These are phyloP conservation scores for Symbiotaphrina buchneri DNA, from an alignment of 495 filamentous ascomycete genomes.

Conservation along the genomic window DNA sequence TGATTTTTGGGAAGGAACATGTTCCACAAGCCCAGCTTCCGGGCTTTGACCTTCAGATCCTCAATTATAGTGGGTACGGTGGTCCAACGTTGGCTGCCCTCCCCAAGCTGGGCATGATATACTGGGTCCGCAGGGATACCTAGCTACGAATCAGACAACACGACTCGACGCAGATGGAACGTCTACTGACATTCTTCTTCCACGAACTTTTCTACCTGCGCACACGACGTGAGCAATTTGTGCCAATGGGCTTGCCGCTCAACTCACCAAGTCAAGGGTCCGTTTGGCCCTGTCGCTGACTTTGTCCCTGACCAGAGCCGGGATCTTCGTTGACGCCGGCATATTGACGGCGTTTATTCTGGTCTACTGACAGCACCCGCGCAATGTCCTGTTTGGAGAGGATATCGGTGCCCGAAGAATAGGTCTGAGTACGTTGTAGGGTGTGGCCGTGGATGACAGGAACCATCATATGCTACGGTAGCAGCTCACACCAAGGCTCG, in stretches of 20 bases:
- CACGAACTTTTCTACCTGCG: slow-evolving; percentile 77
- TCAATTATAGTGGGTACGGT: slow-evolving; percentile 65
- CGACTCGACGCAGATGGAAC: not conserved
- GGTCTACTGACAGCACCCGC: too few species aligned
- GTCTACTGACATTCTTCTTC: slow-evolving; percentile 81
- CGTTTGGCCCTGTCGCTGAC: slow-evolving; percentile 69
- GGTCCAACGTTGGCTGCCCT: slow-evolving; percentile 52
- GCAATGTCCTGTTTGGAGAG: too few species aligned
- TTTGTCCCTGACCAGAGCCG: slow-evolving; percentile 10
- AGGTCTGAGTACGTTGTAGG: too few species aligned
- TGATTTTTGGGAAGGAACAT: slow-evolving; percentile 91
- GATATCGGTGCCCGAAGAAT: too few species aligned
- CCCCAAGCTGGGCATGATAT: slow-evolving; percentile 55
- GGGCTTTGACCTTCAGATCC: slow-evolving; percentile 66
- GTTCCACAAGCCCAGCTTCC: slow-evolving; percentile 84
- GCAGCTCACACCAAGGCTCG: too few species aligned
- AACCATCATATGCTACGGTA: too few species aligned
- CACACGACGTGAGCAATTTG: slow-evolving; percentile 10
- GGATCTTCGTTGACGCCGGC: slow-evolving; percentile 9
- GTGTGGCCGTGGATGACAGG: too few species aligned
- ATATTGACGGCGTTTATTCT: too few species aligned
- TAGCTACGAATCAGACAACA: slow-evolving; percentile 18
- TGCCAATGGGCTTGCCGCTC: slow-evolving; percentile 3
- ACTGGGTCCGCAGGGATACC: slow-evolving; percentile 19
- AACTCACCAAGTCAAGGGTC: slow-evolving; percentile 37